A percentile compares a stretch with the other conserved stretches of the same genome.
Conservation (phyloP, 805 yeast species). For the Wickerhamomyces queroliae region DNA sequence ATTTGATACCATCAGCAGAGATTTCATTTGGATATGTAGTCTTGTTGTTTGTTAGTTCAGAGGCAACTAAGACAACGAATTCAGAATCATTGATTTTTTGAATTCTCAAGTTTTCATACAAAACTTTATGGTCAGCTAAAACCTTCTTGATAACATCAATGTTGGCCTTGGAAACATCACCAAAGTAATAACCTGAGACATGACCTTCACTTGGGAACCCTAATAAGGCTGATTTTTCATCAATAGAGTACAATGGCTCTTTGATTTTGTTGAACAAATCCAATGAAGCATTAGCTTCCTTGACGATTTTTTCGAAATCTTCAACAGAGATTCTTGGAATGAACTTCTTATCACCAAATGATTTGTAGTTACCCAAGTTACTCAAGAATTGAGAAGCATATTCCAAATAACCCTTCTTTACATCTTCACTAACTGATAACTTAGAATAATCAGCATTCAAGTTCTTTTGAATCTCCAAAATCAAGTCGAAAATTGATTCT, state of each 20-base stretch:
- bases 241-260: slow-evolving; percentile 43
- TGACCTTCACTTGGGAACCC: slow-evolving; percentile 82
- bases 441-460: slow-evolving; percentile 41
- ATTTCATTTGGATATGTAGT: slow-evolving; percentile 49
- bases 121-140: slow-evolving; percentile 53
- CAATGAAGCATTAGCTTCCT: slow-evolving; percentile 28
- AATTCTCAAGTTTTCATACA: slow-evolving; percentile 79
- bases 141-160: slow-evolving; percentile 62
- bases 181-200: slow-evolving; percentile 65
- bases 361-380: slow-evolving; percentile 75
- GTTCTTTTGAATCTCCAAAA: slow-evolving; percentile 50
- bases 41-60: slow-evolving; percentile 44
- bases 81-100: slow-evolving; percentile 42
- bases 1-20: slow-evolving; percentile 31
- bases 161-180: slow-evolving; percentile 49
- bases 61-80: slow-evolving; percentile 65
- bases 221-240: slow-evolving; percentile 44
- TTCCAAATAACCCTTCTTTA: slow-evolving; percentile 48
- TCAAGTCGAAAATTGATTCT: slow-evolving; percentile 67
- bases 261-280: slow-evolving; percentile 32
- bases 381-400: slow-evolving; percentile 71
- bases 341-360: slow-evolving; percentile 86
- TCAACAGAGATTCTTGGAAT: slow-evolving; percentile 54
- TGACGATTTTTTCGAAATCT: slow-evolving; percentile 45
- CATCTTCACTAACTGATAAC: slow-evolving; percentile 30